Conservation (phyloP, 1,284 basidiomycete species). For the Sporisorium scitamineum region DNA sequence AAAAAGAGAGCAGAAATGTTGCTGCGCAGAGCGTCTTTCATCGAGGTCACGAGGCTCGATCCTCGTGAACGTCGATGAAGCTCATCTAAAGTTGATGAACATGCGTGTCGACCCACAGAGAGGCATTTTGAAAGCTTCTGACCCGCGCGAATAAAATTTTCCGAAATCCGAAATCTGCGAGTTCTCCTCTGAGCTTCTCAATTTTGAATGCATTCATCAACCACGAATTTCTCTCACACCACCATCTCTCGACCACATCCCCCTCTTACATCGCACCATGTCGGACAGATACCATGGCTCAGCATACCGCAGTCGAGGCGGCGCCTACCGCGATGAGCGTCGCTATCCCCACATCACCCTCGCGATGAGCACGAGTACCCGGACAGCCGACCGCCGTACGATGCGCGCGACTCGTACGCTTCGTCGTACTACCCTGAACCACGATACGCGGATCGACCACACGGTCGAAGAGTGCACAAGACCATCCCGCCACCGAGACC, state of each 20-base stretch:
- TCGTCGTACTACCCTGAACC: constrained; percentile 32
- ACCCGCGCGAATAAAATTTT: not conserved
- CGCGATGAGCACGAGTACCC: constrained; percentile 25
- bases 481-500: constrained; percentile 38
- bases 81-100: not conserved
- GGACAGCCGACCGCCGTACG: constrained; percentile 8
- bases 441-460: constrained; percentile 12
- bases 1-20: no score
- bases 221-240: not conserved
- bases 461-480: constrained; percentile 27
- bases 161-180: not conserved
- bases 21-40: not conserved
- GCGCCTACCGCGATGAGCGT: constrained; percentile 26
- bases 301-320: constrained; percentile 21
- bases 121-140: not conserved
- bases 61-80: not conserved
- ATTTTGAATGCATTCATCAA: not conserved
- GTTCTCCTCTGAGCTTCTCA: not conserved
- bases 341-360: constrained; percentile 15
- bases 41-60: not conserved
- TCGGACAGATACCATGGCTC: constrained; percentile 38
- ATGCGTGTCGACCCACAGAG: not conserved
- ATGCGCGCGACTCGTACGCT: constrained; percentile 21
- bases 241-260: not conserved
- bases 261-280: constrained; percentile 8